Evolutionary conservation across 306 rosid species (phyloP).

Genomic region (Quercus mongolica): DNA sequence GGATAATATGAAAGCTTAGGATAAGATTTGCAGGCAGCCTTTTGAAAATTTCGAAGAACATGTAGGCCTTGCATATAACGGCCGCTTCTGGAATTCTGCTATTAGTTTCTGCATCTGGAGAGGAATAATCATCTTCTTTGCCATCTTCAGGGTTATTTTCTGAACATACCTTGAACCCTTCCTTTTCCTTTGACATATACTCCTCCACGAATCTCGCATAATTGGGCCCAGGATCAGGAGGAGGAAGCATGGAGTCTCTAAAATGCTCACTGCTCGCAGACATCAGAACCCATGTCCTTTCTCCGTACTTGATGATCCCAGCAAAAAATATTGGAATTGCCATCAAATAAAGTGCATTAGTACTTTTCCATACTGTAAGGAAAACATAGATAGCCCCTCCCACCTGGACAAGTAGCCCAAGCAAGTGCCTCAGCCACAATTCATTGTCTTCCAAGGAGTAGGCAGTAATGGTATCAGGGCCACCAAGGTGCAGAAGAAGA

Average conservation of each 20-base stretch:
- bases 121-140: no score
- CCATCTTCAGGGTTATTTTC: neutral
- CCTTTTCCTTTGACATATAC: neutral
- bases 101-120: no score
- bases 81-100: neutral
- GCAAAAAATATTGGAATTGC: conserved; percentile 2
- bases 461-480: no score
- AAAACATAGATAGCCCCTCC: neutral
- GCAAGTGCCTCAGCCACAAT: no score
- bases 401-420: no score
- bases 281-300: conserved; percentile 16
- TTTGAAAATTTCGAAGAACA: conserved; percentile 4
- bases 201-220: conserved; percentile 4
- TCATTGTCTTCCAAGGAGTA: no score
- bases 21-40: conserved; percentile 19
- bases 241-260: conserved; percentile 9
- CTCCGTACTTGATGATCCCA: conserved; percentile 10
- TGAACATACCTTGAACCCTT: neutral
- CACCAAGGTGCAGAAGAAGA: no score
- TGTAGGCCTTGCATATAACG: neutral
- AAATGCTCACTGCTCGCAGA: conserved; percentile 16
- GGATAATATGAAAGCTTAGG: neutral
- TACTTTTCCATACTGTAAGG: neutral
- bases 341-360: neutral
- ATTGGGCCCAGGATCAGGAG: conserved; percentile 13